These are phyloP conservation scores for Chlorella ohadii DNA, from an alignment of 139 green algal species.

Conservation along the genomic window DNA sequence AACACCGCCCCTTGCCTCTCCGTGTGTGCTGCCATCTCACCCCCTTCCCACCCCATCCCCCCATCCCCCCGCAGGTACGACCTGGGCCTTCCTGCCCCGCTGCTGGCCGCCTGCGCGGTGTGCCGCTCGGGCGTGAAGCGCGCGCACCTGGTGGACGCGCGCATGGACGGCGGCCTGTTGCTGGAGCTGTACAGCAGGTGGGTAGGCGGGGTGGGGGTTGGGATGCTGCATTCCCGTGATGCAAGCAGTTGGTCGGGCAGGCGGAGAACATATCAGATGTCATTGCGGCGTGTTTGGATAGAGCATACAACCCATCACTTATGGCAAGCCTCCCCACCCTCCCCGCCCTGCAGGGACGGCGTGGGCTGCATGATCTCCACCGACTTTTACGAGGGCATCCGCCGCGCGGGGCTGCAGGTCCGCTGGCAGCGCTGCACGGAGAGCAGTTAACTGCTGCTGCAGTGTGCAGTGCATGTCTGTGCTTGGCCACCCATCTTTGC, in stretches of 20 bases:
- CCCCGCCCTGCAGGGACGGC: constrained; percentile 76
- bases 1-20: no score
- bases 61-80: constrained; percentile 7
- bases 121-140: constrained; percentile 75
- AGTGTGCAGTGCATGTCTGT: no score
- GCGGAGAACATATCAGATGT: no score
- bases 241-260: no score
- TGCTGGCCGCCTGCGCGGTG: constrained; percentile 55
- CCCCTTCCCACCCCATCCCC: background rate
- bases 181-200: constrained; percentile 89
- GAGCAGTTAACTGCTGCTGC: no score
- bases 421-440: background rate
- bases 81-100: constrained; percentile 37
- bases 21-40: no score
- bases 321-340: no score
- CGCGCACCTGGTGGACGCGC: constrained; percentile 81
- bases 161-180: constrained; percentile 76
- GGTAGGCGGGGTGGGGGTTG: no score
- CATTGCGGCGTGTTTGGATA: no score
- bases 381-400: constrained; percentile 96
- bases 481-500: no score
- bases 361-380: constrained; percentile 93
- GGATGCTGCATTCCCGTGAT: no score
- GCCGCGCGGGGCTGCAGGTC: constrained; percentile 60
- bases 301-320: no score